These are phyloP conservation scores for Elongisporangium undulatum DNA, from an alignment of 352 stramenopile genomes.

Conservation along the genomic window DNA sequence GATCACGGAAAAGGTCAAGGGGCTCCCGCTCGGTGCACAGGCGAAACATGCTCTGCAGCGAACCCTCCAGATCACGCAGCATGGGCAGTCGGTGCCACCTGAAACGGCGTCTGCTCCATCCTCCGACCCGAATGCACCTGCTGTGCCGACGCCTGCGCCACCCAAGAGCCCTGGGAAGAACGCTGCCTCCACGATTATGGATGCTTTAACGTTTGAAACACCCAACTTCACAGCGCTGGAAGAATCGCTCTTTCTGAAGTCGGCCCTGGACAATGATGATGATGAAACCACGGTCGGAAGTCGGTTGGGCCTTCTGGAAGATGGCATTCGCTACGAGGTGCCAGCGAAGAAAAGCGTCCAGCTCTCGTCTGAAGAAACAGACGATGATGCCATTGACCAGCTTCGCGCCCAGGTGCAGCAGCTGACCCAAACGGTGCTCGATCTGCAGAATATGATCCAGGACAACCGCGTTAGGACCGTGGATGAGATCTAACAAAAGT, in stretches of 20 bases:
- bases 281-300: slow-evolving; percentile 4
- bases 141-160: neutral
- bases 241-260: slow-evolving; percentile 37
- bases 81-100: neutral
- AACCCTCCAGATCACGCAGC: neutral
- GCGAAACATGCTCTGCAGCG: slow-evolving; percentile 7
- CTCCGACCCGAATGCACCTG: neutral
- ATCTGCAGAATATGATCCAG: slow-evolving; percentile 23
- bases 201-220: slow-evolving; percentile 22
- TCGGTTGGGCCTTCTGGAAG: slow-evolving; percentile 26
- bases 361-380: neutral
- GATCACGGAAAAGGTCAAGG: slow-evolving; percentile 20
- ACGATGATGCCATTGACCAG: slow-evolving; percentile 16
- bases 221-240: slow-evolving; percentile 28
- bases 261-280: slow-evolving; percentile 37
- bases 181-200: slow-evolving; percentile 9
- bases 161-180: neutral
- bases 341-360: slow-evolving; percentile 25
- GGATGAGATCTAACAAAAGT: neutral
- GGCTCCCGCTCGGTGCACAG: slow-evolving; percentile 11
- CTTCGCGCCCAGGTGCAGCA: slow-evolving; percentile 36
- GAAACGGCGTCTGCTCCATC: neutral
- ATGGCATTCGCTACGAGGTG: slow-evolving; percentile 54
- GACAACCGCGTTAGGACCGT: slow-evolving; percentile 7
- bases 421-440: slow-evolving; percentile 28